A percentile compares a stretch with the other conserved stretches of the same genome.
phyloP scores from a whole-genome alignment of 495 filamentous ascomycete species.

The Penicillium pancosmium region DNA sequence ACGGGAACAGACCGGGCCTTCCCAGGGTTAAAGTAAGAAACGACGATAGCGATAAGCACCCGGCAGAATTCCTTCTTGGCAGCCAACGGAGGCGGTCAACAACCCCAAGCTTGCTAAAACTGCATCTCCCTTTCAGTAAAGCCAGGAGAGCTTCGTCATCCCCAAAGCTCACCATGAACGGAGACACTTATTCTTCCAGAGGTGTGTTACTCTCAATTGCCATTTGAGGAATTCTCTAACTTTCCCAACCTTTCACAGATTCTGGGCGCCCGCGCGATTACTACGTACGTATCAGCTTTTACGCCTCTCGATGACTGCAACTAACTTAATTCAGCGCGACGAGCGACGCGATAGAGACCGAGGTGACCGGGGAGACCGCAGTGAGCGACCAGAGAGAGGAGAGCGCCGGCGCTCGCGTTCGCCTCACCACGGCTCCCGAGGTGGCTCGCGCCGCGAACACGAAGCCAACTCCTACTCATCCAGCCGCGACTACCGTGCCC shows the following conservation, averaged over 20 bases:
- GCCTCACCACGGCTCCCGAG: slow-evolving; percentile 63
- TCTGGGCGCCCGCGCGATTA: slow-evolving; percentile 74
- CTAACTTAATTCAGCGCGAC: slow-evolving; percentile 50
- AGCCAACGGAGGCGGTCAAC: slow-evolving; percentile 28
- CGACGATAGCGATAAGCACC: slow-evolving; percentile 6
- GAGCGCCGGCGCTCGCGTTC: slow-evolving; percentile 77
- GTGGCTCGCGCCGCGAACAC: slow-evolving; percentile 61
- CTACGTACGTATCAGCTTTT: slow-evolving; percentile 55
- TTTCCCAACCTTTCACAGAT: slow-evolving; percentile 40
- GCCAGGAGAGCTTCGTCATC: slow-evolving; percentile 22
- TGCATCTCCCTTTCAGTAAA: slow-evolving; percentile 29
- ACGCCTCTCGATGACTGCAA: slow-evolving; percentile 27
- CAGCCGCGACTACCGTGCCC: slow-evolving; percentile 31
- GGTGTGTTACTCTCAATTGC: slow-evolving; percentile 48
- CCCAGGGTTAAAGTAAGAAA: not conserved
- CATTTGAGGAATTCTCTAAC: slow-evolving; percentile 23
- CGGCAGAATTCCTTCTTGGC: slow-evolving; percentile 1
- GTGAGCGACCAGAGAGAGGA: slow-evolving; percentile 42
- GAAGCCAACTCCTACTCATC: slow-evolving; percentile 89
- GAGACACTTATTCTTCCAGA: slow-evolving; percentile 81
- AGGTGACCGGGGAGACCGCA: slow-evolving; percentile 19
- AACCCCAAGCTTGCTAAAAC: slow-evolving; percentile 1
- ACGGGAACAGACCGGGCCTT: not conserved
- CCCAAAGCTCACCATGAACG: slow-evolving; percentile 71
- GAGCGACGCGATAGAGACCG: slow-evolving; percentile 56